These are phyloP conservation scores for Fraxinus ornus DNA, from an alignment of 305 asterid genomes.

Conservation along the genomic window DNA sequence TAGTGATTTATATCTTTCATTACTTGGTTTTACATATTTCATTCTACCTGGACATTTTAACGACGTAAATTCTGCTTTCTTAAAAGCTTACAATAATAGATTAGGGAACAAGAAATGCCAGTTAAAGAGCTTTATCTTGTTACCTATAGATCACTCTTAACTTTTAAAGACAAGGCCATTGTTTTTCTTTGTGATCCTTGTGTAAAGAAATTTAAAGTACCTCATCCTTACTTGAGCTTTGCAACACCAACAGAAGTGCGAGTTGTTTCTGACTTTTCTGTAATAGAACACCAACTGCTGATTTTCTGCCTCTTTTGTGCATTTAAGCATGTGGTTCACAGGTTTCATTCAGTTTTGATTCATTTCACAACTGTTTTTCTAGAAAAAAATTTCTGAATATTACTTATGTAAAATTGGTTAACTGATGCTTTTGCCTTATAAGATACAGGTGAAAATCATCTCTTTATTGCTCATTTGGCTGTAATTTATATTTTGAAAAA, in stretches of 20 bases:
- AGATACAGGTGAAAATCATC: slow-evolving; percentile 1
- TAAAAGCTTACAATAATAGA: neutral
- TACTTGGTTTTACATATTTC: neutral
- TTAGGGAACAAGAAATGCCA: neutral
- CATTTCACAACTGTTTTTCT: slow-evolving; percentile 9
- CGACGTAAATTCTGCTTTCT: neutral
- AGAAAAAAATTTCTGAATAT: neutral
- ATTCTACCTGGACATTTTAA: neutral
- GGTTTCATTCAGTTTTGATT: slow-evolving; percentile 14
- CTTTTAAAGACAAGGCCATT: neutral
- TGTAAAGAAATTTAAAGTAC: neutral
- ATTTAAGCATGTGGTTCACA: slow-evolving; percentile 2
- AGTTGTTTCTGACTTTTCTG: neutral
- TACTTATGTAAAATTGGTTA: slow-evolving; percentile 10
- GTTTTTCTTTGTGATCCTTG: neutral
- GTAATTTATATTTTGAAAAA: slow-evolving; percentile 16
- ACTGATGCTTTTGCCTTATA: slow-evolving; percentile 13
- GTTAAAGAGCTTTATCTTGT: neutral
- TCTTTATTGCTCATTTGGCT: slow-evolving; percentile 10
- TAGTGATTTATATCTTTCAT: neutral
- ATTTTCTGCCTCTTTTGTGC: neutral
- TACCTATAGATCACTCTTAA: neutral
- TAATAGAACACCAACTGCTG: neutral
- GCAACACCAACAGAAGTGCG: neutral
- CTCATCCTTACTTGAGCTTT: slow-evolving; percentile 13